Evolutionary conservation across 2,329 filamentous ascomycete species (phyloP).

Genomic region (Drechmeria coniospora): DNA sequence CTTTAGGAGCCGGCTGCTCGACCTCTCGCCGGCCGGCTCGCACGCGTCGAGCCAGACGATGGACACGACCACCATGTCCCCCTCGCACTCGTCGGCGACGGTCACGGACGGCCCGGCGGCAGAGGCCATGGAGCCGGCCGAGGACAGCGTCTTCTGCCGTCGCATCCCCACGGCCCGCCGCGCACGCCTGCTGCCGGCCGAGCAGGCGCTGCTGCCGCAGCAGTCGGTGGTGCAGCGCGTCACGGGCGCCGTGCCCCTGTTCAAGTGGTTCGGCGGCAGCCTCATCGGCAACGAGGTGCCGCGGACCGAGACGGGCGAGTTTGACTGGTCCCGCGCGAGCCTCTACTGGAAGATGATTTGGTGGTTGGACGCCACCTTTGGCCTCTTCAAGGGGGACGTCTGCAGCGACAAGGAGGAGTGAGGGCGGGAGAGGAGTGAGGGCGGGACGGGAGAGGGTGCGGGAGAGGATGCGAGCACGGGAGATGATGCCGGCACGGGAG

Average conservation of each 20-base stretch:
- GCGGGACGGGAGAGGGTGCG: too few relatives aligned
- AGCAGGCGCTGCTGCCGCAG: conserved; percentile 56
- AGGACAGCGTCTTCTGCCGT: conserved; percentile 35
- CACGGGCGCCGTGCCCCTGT: conserved; percentile 49
- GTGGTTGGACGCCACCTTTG: conserved; percentile 43
- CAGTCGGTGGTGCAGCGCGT: conserved; percentile 49
- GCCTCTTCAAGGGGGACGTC: conserved; percentile 43
- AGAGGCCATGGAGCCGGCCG: conserved; percentile 14
- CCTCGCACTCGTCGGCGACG: conserved; percentile 29
- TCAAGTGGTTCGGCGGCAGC: conserved; percentile 55
- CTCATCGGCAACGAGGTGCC: conserved; percentile 67
- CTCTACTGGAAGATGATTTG: conserved; percentile 54
- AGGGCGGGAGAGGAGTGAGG: conserved; percentile 1
- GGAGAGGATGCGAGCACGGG: too few relatives aligned
- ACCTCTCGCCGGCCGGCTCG: conserved; percentile 28
- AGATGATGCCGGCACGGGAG: too few relatives aligned
- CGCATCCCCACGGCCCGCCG: conserved; percentile 52
- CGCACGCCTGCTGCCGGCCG: conserved; percentile 48
- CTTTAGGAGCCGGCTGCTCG: conserved; percentile 21
- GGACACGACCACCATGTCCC: conserved; percentile 37
- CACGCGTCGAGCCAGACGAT: conserved; percentile 39
- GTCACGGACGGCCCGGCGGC: conserved; percentile 19
- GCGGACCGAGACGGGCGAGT: conserved; percentile 54
- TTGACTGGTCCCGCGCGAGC: conserved; percentile 58
- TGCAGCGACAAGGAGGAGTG: conserved; percentile 44